Base-by-base conservation (phyloP, 352 stramenopile species). In the Pythium dissotocum region DNA sequence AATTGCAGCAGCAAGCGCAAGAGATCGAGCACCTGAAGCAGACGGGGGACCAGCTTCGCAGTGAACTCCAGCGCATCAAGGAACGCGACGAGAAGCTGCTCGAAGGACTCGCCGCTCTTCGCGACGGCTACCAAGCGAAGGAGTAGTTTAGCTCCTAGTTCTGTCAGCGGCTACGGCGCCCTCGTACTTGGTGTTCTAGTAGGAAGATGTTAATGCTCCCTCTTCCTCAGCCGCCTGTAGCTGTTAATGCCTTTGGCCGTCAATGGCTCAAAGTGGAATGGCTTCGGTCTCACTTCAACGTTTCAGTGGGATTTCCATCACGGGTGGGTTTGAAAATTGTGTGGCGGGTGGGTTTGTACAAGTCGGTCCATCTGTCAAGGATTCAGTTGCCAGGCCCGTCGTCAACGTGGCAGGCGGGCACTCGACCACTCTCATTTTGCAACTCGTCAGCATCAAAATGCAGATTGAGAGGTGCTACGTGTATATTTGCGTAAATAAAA, bases 361-460 rank as follows among this genome's bases (percentile, higher is more conserved):
- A 36, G 3, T 6, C 24, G 49, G 46, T 32, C 28, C 28, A 36
- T 26, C 24, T n/a, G 49, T 56, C 49, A 36, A 36, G 36, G 28
- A 53, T 53, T 56, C 49, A 33, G 24, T 36, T 36, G 49, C 28
- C 24, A 36, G 24, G 28, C 49, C 49, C 49, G 28, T 56, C 49
- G 64, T 65, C 65, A 71, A 71, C 65, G 65, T 71, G 65, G 58
- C 65, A 71, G 35, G 40, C 58, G 32, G 36, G 21, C 38, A 66
- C 58, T 60, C 65, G 58, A 28, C 30, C 30, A 71, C 65, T 42
- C 54, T 46, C 28, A 71, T 67, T 21, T 24, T 16, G 51, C 59
- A 63, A 67, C 36, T 30, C 40, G 0, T n/a, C n/a, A 6, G 1
- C 1, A 1, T 16, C 7, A 18, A 48, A 14, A 63, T 67, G 65